phyloP scores from a whole-genome alignment of 768 basidiomycete species.

The Collybia mongolica region DNA sequence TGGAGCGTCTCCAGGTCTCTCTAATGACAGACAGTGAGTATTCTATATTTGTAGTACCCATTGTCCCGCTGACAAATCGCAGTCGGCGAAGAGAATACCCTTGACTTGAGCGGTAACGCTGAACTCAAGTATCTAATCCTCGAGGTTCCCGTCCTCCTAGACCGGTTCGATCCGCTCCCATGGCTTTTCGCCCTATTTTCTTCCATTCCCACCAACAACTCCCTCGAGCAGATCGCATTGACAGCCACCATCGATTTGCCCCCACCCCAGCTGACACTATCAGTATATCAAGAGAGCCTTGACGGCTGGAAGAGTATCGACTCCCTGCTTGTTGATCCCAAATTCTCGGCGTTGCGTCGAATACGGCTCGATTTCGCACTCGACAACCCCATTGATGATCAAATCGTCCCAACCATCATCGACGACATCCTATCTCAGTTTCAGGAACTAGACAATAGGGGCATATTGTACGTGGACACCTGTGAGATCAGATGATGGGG shows the following conservation, averaged over 20 bases:
- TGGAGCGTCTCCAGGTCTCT: slow-evolving; percentile 7
- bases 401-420: slow-evolving; percentile 7
- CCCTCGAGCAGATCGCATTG: slow-evolving; percentile 17
- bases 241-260: slow-evolving; percentile 22
- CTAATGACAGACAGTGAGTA: slow-evolving; percentile 8
- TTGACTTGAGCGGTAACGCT: slow-evolving; percentile 9
- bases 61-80: slow-evolving; percentile 17
- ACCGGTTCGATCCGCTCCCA: slow-evolving; percentile 20
- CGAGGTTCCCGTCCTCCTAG: slow-evolving; percentile 18
- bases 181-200: slow-evolving; percentile 22
- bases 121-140: slow-evolving; percentile 17
- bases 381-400: slow-evolving; percentile 9
- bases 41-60: neutral
- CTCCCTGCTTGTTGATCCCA: slow-evolving; percentile 18
- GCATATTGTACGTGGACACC: slow-evolving; percentile 9
- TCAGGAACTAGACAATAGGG: slow-evolving; percentile 1
- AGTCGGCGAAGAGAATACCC: slow-evolving; percentile 13
- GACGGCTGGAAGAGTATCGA: slow-evolving; percentile 22
- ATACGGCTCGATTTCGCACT: slow-evolving; percentile 13
- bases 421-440: slow-evolving; percentile 6
- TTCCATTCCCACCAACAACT: slow-evolving; percentile 12
- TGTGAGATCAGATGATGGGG: slow-evolving; percentile 6
- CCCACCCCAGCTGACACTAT: slow-evolving; percentile 18
- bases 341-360: slow-evolving; percentile 16
- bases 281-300: slow-evolving; percentile 16